These are phyloP conservation scores for Nemania sp. DNA, from an alignment of 2,329 filamentous ascomycete genomes.

Conservation along the genomic window DNA sequence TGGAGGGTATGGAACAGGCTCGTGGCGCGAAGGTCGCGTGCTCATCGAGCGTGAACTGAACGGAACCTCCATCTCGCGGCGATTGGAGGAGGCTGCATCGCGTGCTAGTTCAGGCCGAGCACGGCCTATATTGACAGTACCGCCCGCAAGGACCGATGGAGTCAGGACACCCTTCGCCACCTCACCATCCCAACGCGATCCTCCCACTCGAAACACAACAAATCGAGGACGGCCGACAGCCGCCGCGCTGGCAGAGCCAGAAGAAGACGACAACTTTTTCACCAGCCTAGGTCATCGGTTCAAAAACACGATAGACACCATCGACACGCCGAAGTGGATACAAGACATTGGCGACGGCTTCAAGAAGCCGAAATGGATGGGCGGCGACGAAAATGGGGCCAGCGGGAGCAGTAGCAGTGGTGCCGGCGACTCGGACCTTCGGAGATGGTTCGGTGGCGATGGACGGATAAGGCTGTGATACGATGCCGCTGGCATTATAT, in stretches of 20 bases:
- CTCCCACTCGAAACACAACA: conserved; percentile 39
- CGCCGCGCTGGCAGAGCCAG: conserved; percentile 61
- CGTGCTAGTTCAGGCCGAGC: conserved; percentile 43
- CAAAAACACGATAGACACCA: conserved; percentile 87
- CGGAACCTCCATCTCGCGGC: conserved; percentile 60
- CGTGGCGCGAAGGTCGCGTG: conserved; percentile 89
- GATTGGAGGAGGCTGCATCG: conserved; percentile 50
- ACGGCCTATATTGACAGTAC: conserved; percentile 55
- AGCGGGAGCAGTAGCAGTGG: conserved; percentile 37
- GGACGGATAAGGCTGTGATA: conserved; percentile 42
- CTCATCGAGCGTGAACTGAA: conserved; percentile 86
- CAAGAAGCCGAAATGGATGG: conserved; percentile 83
- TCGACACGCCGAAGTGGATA: conserved; percentile 83
- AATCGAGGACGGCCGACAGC: conserved; percentile 40
- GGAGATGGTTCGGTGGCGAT: conserved; percentile 63
- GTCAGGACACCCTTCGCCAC: conserved; percentile 51
- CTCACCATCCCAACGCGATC: conserved; percentile 44
- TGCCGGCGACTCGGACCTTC: conserved; percentile 50
- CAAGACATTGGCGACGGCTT: conserved; percentile 70
- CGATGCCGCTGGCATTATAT: not conserved
- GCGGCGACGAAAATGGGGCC: conserved; percentile 54
- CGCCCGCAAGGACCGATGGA: conserved; percentile 45
- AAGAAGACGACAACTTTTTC: conserved; percentile 82
- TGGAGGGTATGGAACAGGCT: conserved; percentile 72
- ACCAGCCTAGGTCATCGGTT: conserved; percentile 82